Conservation (phyloP, 495 filamentous ascomycete species). For the Sordaria brevicollis region DNA sequence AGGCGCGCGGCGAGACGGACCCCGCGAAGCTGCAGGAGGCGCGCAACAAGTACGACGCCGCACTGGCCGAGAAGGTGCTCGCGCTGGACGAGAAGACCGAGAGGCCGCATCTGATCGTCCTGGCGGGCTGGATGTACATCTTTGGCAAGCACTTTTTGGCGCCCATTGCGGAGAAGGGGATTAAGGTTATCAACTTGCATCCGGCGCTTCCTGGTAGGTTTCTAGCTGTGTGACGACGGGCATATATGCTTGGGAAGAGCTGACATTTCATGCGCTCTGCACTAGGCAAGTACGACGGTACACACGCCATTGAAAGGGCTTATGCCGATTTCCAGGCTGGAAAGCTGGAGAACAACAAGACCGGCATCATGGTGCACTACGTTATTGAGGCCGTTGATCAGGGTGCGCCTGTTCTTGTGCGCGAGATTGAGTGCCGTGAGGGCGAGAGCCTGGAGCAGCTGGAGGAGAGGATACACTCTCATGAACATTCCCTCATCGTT, state of each 20-base stretch:
- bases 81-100: slow-evolving; percentile 26
- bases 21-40: slow-evolving; percentile 47
- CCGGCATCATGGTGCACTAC: slow-evolving; percentile 90
- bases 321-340: slow-evolving; percentile 64
- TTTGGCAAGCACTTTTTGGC: slow-evolving; percentile 40
- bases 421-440: slow-evolving; percentile 58
- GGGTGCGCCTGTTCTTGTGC: slow-evolving; percentile 61
- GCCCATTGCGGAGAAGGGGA: slow-evolving; percentile 47
- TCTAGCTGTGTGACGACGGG: neutral
- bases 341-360: slow-evolving; percentile 54
- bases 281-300: slow-evolving; percentile 61
- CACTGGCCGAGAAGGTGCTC: slow-evolving; percentile 62
- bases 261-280: neutral
- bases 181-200: slow-evolving; percentile 80
- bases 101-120: slow-evolving; percentile 58
- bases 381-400: slow-evolving; percentile 79
- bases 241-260: neutral
- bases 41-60: slow-evolving; percentile 66
- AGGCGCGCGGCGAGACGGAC: slow-evolving; percentile 40
- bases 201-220: slow-evolving; percentile 52
- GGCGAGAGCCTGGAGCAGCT: slow-evolving; percentile 58
- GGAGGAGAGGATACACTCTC: slow-evolving; percentile 57
- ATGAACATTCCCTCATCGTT: slow-evolving; percentile 62
- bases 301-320: slow-evolving; percentile 68
- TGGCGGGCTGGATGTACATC: slow-evolving; percentile 61